A percentile compares a stretch with the other conserved stretches of the same genome.
These are phyloP conservation scores for Aurinia saxatilis DNA, from an alignment of 345 rosid species.

Conservation along the genomic window DNA sequence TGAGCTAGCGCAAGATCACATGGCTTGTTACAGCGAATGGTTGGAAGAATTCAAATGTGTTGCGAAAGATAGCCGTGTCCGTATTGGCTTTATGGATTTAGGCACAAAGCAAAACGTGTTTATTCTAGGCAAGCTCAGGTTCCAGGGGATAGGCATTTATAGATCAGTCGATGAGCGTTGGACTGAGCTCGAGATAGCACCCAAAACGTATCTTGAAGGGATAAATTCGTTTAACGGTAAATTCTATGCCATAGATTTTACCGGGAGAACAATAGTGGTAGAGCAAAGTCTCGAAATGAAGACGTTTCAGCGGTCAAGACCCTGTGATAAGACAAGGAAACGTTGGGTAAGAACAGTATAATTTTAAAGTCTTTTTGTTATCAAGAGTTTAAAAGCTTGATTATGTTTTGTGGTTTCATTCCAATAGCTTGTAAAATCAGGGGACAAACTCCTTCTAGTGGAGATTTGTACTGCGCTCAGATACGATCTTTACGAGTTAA, in stretches of 20 bases:
- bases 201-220: neutral
- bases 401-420: neutral
- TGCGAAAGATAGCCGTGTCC: neutral
- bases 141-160: neutral
- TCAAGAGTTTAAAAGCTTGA: no score
- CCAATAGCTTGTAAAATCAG: conserved; percentile 3
- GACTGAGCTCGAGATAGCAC: conserved; percentile 7
- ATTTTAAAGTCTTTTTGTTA: neutral
- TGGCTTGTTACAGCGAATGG: conserved; percentile 2
- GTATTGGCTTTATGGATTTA: neutral
- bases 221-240: neutral
- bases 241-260: conserved; percentile 1
- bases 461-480: neutral
- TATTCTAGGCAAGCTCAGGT: neutral
- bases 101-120: neutral
- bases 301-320: conserved; percentile 7
- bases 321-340: conserved; percentile 3
- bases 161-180: conserved; percentile 4
- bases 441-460: conserved; percentile 13
- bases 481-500: neutral
- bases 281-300: conserved; percentile 1
- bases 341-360: conserved; percentile 15
- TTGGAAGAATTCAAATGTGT: neutral
- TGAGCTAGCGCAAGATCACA: conserved; percentile 18
- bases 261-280: conserved; percentile 12